These are phyloP conservation scores for Phytophthora ohioensis DNA, from an alignment of 352 stramenopile genomes.

Conservation along the genomic window DNA sequence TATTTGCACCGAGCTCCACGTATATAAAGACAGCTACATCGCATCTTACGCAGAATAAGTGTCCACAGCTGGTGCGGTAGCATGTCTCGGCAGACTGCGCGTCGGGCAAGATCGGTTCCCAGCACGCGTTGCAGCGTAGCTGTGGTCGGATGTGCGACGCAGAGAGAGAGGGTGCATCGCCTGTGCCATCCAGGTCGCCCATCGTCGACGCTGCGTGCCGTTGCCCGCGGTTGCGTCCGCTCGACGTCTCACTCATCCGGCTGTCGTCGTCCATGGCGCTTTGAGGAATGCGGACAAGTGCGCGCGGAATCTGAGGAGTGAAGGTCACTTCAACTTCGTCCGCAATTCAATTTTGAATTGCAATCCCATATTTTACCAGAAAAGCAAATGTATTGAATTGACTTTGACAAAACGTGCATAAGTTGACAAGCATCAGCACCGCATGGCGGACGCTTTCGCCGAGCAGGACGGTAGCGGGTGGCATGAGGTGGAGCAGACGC, in stretches of 20 bases:
- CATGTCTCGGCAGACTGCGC: conserved; percentile 77
- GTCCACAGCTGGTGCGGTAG: conserved; percentile 80
- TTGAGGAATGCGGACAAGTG: conserved; percentile 32
- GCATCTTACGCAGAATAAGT: conserved; percentile 71
- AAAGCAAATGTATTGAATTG: too few species aligned
- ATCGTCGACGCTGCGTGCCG: conserved; percentile 36
- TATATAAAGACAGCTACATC: not conserved
- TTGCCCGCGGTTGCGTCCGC: conserved; percentile 53
- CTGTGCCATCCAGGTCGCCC: conserved; percentile 61
- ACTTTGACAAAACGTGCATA: conserved; percentile 1
- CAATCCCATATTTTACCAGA: not conserved
- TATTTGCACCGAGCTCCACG: not conserved
- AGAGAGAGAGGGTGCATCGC: conserved; percentile 21
- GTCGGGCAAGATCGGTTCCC: conserved; percentile 71
- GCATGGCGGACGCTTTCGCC: conserved; percentile 23
- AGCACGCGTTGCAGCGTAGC: conserved; percentile 81
- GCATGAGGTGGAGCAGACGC: conserved; percentile 64
- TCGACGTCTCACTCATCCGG: conserved; percentile 82
- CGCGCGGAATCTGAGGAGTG: conserved; percentile 38
- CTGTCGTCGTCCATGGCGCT: conserved; percentile 61
- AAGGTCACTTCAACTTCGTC: conserved; percentile 60
- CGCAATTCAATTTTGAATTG: conserved; percentile 38
- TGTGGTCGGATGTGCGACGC: conserved; percentile 58
- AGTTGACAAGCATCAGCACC: conserved; percentile 3
- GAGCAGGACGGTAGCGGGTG: conserved; percentile 46